Base-by-base conservation (phyloP, 164 flowering plant species). In the Vitis cinerea region DNA sequence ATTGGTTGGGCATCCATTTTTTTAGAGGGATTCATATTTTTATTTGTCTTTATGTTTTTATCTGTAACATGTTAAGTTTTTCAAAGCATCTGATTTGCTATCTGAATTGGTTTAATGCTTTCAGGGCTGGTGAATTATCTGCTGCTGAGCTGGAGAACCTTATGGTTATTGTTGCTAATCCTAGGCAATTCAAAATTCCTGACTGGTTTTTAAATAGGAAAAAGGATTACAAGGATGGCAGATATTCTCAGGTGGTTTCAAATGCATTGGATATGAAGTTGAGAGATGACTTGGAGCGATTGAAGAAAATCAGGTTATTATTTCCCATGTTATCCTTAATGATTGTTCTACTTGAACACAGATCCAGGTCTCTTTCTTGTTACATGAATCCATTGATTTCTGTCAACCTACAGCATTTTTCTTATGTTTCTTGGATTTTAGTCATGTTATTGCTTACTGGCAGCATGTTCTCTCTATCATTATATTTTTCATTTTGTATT, bases 231-330 rank as follows among this genome's bases (percentile, higher is more conserved):
- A 88, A 90, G 78, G 93, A 90, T 82, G 95, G 95, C 7, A 85
- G 84, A 73, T 88, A 70, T 58, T 84, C 87, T 56, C 95, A 88
- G 74, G 91, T 90, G 17, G 85, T 85, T 12, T 90, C 95, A 53
- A 90, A 90, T 78, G 91, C 90, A 4, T 66, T 90, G 74, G 96
- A 90, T 81, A 88, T 88, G 95, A 90, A 90, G 80, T 73, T 90
- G 64, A 90, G 95, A 71, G 95, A 90, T 83, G 95, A 90, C 67
- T 78, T 90, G 68, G 96, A 90, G 78, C 83, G 93, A 0, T 64
- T 88, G 73, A 88, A 90, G 88, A 88, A 88, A 80, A 88, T 88
- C 79, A 88, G 93, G 93, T 86, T 50, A 54, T 59, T 49, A 19
- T 5, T 52, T 12, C 17, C 47, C 27, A 23, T 23, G 27, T 23